phyloP scores from a whole-genome alignment of 176 grass and related monocot species.

The Musa troglodytarum region DNA sequence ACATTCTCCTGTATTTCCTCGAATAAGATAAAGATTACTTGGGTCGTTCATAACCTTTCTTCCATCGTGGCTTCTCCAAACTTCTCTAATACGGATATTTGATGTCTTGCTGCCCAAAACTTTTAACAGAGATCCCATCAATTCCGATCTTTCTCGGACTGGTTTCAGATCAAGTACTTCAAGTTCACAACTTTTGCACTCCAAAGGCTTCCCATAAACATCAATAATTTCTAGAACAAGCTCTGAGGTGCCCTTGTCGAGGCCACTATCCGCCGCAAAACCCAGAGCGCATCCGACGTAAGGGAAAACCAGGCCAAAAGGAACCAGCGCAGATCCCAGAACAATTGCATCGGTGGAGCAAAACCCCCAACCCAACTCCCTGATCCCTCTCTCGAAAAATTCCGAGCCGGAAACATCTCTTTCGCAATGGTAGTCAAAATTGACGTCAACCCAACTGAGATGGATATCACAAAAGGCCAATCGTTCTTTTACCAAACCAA shows the following conservation, averaged over 20 bases:
- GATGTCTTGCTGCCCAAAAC: slow-evolving; percentile 6
- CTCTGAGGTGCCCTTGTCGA: slow-evolving; percentile 26
- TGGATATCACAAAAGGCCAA: slow-evolving; percentile 33
- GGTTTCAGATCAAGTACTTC: slow-evolving; percentile 31
- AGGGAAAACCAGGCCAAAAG: slow-evolving; percentile 36
- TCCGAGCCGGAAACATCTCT: not conserved
- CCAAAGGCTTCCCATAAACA: slow-evolving; percentile 41
- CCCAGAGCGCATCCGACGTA: slow-evolving; percentile 27
- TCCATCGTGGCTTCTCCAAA: slow-evolving; percentile 30
- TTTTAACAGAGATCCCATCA: slow-evolving; percentile 1
- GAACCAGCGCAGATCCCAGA: slow-evolving; percentile 40
- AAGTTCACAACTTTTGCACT: slow-evolving; percentile 50
- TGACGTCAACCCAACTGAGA: slow-evolving; percentile 40
- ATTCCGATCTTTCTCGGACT: slow-evolving; percentile 1
- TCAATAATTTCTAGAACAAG: slow-evolving; percentile 47
- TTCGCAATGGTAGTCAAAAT: not conserved
- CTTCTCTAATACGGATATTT: slow-evolving; percentile 49
- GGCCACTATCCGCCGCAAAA: not conserved
- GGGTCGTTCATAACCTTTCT: slow-evolving; percentile 26
- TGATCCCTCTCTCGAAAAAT: slow-evolving; percentile 33
- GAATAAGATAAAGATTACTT: slow-evolving; percentile 36
- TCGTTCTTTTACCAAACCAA: slow-evolving; percentile 38
- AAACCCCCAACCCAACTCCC: slow-evolving; percentile 45
- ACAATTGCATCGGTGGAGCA: slow-evolving; percentile 29
- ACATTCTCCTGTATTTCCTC: slow-evolving; percentile 29